Base-by-base conservation (phyloP, 1,139 yeast genomes). In the Scheffersomyces segobiensis region DNA sequence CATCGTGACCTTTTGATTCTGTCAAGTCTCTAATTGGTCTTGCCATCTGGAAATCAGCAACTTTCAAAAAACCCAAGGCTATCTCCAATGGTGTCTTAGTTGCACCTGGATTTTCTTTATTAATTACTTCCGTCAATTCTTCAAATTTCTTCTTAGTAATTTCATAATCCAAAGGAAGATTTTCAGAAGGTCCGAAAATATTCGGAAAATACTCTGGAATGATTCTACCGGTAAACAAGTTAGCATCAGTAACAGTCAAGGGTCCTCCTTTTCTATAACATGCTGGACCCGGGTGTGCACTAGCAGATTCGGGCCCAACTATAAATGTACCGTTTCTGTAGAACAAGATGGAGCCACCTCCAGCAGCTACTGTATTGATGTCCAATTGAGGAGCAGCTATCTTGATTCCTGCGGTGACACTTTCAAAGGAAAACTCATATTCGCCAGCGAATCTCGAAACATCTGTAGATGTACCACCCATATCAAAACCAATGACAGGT, bases 391-490 rank as follows among this genome's bases (percentile, higher is more conserved):
- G 88, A 26, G 85, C 82, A 57, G 84, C 86, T 56, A 84, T 79
- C 14, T 83, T 80, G 49, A 84, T 83, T 46, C 85, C 85, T 10
- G 87, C 87, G 3, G 84, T 82, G 14, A 81, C 72, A 17, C 84
- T 81, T 63, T 84, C 87, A 64, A 83, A 83, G 18, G 81, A 79
- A 56, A 81, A 83, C 61, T 83, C 87, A 52, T 76, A 73, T 18
- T 73, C 68, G 7, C 87, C 87, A 56, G 62, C 71, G 64, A 60
- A 68, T 61, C 78, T 82, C 2, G 86, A 81, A 5, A 84, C 87
- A 67, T 84, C 87, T 0, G 87, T 84, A 1, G 87, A 82, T 4
- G 87, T 84, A 46, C 87, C 87, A 32, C 87, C 87, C 87, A 84
- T 84, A 68, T 84, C 87, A 63, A 84, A 84, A 0, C 87, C 87